These are phyloP conservation scores for Pichia paraexigua DNA, from an alignment of 805 yeast species.

Conservation along the genomic window DNA sequence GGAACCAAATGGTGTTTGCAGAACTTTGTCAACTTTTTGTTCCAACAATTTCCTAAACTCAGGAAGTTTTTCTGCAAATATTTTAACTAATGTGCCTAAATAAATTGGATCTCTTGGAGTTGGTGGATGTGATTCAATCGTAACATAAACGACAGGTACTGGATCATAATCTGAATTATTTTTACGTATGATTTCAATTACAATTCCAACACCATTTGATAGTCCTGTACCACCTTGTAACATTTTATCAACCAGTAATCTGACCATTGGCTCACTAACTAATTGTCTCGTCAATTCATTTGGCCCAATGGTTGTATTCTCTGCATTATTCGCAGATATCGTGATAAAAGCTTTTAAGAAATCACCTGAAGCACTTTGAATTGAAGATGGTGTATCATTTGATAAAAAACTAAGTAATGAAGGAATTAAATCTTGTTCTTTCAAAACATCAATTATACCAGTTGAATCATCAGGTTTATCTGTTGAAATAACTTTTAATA, in stretches of 20 bases:
- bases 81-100: slow-evolving; percentile 72
- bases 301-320: slow-evolving; percentile 91
- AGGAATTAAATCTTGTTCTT: slow-evolving; percentile 66
- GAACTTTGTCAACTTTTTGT: slow-evolving; percentile 27
- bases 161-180: slow-evolving; percentile 94
- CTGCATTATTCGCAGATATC: slow-evolving; percentile 86
- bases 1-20: slow-evolving; percentile 58
- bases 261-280: slow-evolving; percentile 65
- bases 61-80: slow-evolving; percentile 70
- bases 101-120: slow-evolving; percentile 88
- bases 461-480: slow-evolving; percentile 88
- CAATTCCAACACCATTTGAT: slow-evolving; percentile 89
- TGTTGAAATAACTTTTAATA: slow-evolving; percentile 81
- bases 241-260: slow-evolving; percentile 67
- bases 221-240: slow-evolving; percentile 78
- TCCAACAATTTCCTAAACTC: slow-evolving; percentile 57
- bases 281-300: slow-evolving; percentile 88
- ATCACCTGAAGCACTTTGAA: slow-evolving; percentile 92
- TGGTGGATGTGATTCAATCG: slow-evolving; percentile 87
- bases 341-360: slow-evolving; percentile 90
- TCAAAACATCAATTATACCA: slow-evolving; percentile 71
- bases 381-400: slow-evolving; percentile 58
- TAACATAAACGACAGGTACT: slow-evolving; percentile 74
- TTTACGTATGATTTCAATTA: slow-evolving; percentile 89
- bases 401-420: slow-evolving; percentile 62